Conservation (phyloP, 805 yeast species). For the Candida parachauliodes region DNA sequence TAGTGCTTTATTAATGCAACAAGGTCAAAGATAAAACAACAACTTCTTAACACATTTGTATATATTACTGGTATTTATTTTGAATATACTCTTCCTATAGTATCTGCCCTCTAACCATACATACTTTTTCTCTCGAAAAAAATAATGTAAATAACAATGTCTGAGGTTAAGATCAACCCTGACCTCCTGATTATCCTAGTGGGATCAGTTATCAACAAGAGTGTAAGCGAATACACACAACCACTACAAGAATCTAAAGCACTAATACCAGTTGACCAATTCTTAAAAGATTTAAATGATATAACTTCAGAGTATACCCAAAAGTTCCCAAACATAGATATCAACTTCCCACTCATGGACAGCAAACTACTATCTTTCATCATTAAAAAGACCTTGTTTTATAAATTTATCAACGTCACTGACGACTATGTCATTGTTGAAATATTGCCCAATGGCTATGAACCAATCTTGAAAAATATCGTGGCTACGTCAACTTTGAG, state of each 20-base stretch:
- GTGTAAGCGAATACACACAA: constrained; percentile 7
- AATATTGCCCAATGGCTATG: constrained; percentile 17
- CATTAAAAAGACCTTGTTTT: constrained; percentile 10
- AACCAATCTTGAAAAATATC: constrained; percentile 17
- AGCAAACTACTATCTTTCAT: constrained; percentile 9
- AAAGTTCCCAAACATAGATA: constrained; percentile 10
- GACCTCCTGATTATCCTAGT: constrained; percentile 13
- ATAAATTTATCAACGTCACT: constrained; percentile 18
- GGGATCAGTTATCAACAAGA: constrained; percentile 15
- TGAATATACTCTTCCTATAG: not conserved
- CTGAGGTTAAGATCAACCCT: constrained; percentile 11
- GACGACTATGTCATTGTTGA: constrained; percentile 19
- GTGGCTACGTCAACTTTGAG: constrained; percentile 18
- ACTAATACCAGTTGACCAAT: constrained; percentile 9
- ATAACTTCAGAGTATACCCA: constrained; percentile 9
- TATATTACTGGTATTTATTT: constrained; percentile 1
- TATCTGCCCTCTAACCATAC: too few relatives aligned
- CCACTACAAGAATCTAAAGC: constrained; percentile 8
- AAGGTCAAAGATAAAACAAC: constrained; percentile 18
- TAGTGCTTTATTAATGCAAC: constrained; percentile 67
- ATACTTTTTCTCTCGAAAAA: too few relatives aligned
- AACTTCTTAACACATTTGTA: not conserved
- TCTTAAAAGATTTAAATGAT: constrained; percentile 11
- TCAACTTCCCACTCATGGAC: constrained; percentile 10
- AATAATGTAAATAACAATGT: too few relatives aligned